Conservation (phyloP, 2,329 filamentous ascomycete genomes). For the Trichoderma harzianum region DNA sequence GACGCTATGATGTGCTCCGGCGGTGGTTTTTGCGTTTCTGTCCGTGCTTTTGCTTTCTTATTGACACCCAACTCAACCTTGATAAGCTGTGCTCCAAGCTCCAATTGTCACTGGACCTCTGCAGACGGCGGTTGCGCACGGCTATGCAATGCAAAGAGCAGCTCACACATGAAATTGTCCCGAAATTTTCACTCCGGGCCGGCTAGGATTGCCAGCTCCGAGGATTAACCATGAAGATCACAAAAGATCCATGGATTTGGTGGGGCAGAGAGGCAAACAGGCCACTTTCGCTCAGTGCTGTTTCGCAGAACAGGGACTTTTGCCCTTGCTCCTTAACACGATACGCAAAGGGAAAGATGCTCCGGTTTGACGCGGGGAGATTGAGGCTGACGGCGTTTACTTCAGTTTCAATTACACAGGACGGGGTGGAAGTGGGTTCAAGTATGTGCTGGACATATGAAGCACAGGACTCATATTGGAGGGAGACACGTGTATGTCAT, state of each 20-base stretch:
- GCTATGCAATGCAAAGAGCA: not conserved
- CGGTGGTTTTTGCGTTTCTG: not conserved
- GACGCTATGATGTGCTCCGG: not conserved
- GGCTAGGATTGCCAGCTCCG: fast-evolving
- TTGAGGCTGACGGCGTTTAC: not conserved
- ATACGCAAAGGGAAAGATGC: not conserved
- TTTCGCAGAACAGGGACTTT: not conserved
- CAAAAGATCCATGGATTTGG: not conserved
- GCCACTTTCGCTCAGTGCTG: not conserved
- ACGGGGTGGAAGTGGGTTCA: not conserved
- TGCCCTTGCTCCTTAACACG: not conserved
- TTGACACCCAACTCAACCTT: not conserved
- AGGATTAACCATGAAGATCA: not conserved
- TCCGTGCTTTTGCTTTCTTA: not conserved
- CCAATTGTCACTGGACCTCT: not conserved
- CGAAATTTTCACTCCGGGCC: not conserved
- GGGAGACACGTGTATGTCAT: not conserved
- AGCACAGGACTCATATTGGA: not conserved
- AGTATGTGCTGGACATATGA: not conserved
- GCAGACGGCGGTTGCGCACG: not conserved
- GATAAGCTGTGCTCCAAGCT: not conserved
- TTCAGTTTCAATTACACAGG: not conserved
- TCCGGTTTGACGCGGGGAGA: not conserved
- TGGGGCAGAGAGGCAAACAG: not conserved
- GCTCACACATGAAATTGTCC: not conserved